Conservation (phyloP, 129 eudicot genomes). For the Saposhnikovia divaricata region DNA sequence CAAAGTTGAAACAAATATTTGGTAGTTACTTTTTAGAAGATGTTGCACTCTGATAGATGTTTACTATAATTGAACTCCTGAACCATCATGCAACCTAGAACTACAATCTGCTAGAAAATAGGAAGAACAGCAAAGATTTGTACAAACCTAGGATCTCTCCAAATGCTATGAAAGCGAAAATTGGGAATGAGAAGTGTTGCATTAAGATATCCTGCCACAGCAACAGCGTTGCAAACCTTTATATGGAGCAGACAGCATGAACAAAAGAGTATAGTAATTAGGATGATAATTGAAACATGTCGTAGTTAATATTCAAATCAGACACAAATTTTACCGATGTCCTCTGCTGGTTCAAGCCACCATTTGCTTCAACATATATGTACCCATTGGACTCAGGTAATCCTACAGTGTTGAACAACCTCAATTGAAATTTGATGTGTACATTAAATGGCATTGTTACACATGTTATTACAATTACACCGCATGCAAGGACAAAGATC, state of each 20-base stretch:
- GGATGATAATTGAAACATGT: slow-evolving; percentile 1
- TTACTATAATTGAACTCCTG: neutral
- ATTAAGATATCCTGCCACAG: slow-evolving; percentile 99
- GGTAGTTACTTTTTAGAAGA: neutral
- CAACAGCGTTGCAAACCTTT: slow-evolving; percentile 96
- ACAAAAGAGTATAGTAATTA: slow-evolving; percentile 8
- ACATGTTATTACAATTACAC: neutral
- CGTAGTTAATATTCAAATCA: neutral
- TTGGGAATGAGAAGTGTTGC: slow-evolving; percentile 93
- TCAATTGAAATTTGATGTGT: slow-evolving; percentile 2
- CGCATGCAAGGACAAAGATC: neutral
- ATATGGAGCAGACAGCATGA: neutral
- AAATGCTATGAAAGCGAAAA: slow-evolving; percentile 93
- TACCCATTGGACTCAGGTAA: slow-evolving; percentile 90
- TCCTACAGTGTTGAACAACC: slow-evolving; percentile 31
- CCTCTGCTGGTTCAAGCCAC: slow-evolving; percentile 96
- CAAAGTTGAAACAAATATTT: neutral
- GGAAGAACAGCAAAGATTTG: neutral
- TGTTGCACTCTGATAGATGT: neutral
- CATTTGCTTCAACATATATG: slow-evolving; percentile 88
- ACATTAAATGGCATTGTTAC: neutral
- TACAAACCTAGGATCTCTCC: slow-evolving; percentile 97
- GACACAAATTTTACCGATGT: slow-evolving; percentile 48
- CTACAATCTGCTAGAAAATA: neutral
- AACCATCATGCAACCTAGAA: neutral